Evolutionary conservation across 2,329 filamentous ascomycete genomes (phyloP), one percentile per base, ranked within the genome.

Genomic region (Exophiala oligosperma): DNA sequence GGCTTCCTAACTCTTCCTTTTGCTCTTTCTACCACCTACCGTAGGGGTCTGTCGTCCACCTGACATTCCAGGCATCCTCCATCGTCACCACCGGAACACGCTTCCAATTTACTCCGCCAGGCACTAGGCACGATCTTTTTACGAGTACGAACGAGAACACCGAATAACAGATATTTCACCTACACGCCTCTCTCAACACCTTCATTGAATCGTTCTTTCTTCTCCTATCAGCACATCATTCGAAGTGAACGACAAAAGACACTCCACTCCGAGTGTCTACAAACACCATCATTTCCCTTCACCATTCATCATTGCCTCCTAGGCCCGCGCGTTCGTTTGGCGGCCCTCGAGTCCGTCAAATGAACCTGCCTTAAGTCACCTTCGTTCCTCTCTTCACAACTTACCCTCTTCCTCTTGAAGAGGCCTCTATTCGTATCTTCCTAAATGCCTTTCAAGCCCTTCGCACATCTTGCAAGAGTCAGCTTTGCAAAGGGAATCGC

Each of bases 401-500:
- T 17, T 77, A 75, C 77, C 78, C 76, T 80, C 79, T 81, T 81
- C 80, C 70, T 77, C 76, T 75, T 85, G 87, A 86, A 86, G 84
- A 84, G 83, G 78, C 12, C n/a, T 78, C 73, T 64, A 77, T 35
- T 9, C 7, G 77, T 74, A 79, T 84, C 75, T 85, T 83, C 17
- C 90, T 96, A 95, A 96, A 97, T 97, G 93, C 80, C 82, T 68
- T 81, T 85, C 74, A 88, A 88, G 77, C 78, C 79, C 69, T 86
- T 87, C 70, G 84, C 85, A 72, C 83, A 86, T 81, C 90, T 97
- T 83, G 91, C 96, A 86, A 93, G 94, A 82, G 90, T 93, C 84
- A 92, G 91, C 88, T 89, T 97, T 79, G 88, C 91, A 73, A 97
- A 97, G 81, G 92, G 92, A 72, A 89, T 97, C 76, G 93, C 91